phyloP scores from a whole-genome alignment of 306 rosid genomes.

The Echinosophora koreensis region DNA sequence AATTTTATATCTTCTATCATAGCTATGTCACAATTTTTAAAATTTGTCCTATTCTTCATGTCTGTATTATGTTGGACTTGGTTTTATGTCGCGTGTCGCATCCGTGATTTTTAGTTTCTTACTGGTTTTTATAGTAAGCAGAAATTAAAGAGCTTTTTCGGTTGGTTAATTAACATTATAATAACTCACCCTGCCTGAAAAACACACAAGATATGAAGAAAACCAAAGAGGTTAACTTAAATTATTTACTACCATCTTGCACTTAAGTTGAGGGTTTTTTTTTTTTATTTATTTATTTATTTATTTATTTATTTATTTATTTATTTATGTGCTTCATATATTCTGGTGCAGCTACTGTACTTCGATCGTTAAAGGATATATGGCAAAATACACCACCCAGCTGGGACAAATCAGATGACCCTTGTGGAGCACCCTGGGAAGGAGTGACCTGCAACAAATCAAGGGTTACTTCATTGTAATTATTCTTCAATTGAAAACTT shows the following conservation, averaged over 20 bases:
- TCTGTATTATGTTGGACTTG: too few relatives aligned
- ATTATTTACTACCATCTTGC: not conserved
- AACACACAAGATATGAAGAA: not conserved
- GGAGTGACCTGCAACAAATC: slow-evolving; percentile 83
- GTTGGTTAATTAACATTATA: not conserved
- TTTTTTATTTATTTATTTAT: not conserved
- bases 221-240: not conserved
- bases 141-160: not conserved
- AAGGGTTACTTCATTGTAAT: slow-evolving; percentile 87
- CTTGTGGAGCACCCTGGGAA: slow-evolving; percentile 87
- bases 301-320: slow-evolving; percentile 16
- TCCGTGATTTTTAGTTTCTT: too few relatives aligned
- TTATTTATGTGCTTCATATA: slow-evolving; percentile 11
- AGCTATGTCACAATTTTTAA: too few relatives aligned
- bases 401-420: slow-evolving; percentile 81
- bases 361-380: slow-evolving; percentile 62
- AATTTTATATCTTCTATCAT: too few relatives aligned
- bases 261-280: not conserved
- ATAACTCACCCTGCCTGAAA: not conserved
- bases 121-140: not conserved
- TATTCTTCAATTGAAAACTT: slow-evolving; percentile 16
- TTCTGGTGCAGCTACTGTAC: slow-evolving; percentile 63
- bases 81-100: too few relatives aligned
- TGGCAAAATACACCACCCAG: slow-evolving; percentile 85
- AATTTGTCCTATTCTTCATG: too few relatives aligned